Evolutionary conservation across 1,284 basidiomycete genomes (phyloP), one percentile per base, ranked within the genome.

Genomic region (Cystobasidium sp.): DNA sequence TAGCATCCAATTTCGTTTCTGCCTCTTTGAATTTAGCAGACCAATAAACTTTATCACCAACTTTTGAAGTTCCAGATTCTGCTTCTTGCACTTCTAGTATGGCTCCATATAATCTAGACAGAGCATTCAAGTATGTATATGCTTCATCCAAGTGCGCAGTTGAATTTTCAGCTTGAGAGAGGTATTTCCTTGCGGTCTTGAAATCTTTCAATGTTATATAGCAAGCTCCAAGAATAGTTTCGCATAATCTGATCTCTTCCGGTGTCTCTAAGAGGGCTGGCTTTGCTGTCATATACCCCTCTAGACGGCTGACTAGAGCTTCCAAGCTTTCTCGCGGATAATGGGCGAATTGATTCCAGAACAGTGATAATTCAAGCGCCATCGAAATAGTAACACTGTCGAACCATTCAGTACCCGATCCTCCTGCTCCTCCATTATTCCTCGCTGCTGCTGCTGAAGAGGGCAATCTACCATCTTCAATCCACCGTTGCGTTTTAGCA

Each of bases 191-290:
- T 0, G 77, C 78, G 3, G 18, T 51, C 0, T 41, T 43, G 43
- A 73, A 62, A 5, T 76, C 75, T 24, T 56, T 62, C n/a, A 78
- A 68, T 0, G 75, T 62, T n/a, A 74, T 51, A 66, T 78, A 80
- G 9, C 77, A 72, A 18, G 65, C 74, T 37, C 78, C 78, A 59
- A 80, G 78, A 41, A 80, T 72, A 31, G 78, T 69, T 53, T 75
- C 75, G 8, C 78, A 76, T 16, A 76, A 67, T n/a, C 75, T 68
- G 41, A 77, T 18, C 68, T 80, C 79, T 55, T 78, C 77, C 43
- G 74, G 20, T 12, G 77, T 71, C 73, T 80, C 79, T 58, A 80
- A 77, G 16, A 78, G 77, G 3, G 58, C 51, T 20, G 49, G 55
- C 5, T 37, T 31, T 3, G 58, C 58, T 7, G 24, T 22, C 47